phyloP scores from a whole-genome alignment of 495 filamentous ascomycete genomes.

The Rhypophila decipiens region DNA sequence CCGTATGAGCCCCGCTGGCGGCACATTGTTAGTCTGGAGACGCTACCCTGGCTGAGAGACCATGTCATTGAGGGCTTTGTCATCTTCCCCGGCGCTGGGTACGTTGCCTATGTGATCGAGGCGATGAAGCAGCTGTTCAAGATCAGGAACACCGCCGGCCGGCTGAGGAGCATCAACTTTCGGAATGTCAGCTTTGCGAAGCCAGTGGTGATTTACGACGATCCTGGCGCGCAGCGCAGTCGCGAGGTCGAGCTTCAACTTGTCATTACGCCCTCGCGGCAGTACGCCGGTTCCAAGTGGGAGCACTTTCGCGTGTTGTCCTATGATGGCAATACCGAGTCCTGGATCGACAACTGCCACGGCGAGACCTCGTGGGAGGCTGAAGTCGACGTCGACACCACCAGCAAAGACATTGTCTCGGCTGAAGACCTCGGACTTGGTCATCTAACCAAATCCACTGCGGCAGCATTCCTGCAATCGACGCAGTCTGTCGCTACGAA shows the following conservation, averaged over 20 bases:
- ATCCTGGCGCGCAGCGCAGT: background rate
- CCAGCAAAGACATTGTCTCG: background rate
- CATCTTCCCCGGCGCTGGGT: constrained; percentile 49
- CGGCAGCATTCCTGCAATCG: background rate
- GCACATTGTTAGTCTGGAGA: constrained; percentile 30
- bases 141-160: constrained; percentile 8
- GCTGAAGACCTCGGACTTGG: background rate
- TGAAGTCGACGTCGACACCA: background rate
- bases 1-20: constrained; percentile 30
- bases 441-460: background rate
- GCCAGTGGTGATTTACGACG: constrained; percentile 1
- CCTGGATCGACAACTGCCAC: background rate
- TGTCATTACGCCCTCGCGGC: background rate
- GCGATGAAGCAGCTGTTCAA: constrained; percentile 25
- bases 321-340: background rate
- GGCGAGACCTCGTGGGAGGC: background rate
- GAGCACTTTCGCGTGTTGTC: constrained; percentile 2
- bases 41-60: constrained; percentile 41
- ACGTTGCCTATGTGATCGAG: constrained; percentile 43
- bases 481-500: background rate
- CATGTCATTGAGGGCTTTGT: constrained; percentile 29
- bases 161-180: constrained; percentile 1
- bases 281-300: background rate
- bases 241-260: constrained; percentile 1
- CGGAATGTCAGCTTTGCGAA: background rate